Evolutionary conservation across 768 basidiomycete genomes (phyloP), one percentile per base, ranked within the genome.

Genomic region (Megacollybia marginata): DNA sequence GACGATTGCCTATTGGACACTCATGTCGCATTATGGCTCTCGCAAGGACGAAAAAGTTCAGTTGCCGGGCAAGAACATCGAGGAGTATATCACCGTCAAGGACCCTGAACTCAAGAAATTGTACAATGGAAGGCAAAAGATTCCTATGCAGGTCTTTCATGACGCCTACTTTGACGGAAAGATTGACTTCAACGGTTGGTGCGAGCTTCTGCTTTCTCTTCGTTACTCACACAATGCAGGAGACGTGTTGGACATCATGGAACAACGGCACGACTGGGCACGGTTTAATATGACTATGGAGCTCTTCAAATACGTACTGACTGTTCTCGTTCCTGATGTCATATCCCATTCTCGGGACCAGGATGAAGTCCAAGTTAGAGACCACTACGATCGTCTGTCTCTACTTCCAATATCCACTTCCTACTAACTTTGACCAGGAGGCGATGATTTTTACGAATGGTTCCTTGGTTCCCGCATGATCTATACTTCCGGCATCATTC

Each of bases 121-220:
- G 52, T 98, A 94, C 71, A 68, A 79, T 32, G 86, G 83, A 55
- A 88, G 84, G 68, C 79, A 83, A 58, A 98, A 96, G 69, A 97
- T 99, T 51, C 93, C 93, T 47, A 94, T 96, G 85, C 95, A 99
- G 69, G 70, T 88, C 56, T 95, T 96, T 76, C 86, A 98, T 63
- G 96, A 99, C 73, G 90, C 92, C 54, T 98, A 87, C 71, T 97
- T 99, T 64, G 92, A 94, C 46, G 85, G 85, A 45, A 97, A 97
- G 70, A 81, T 94, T 53, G 94, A 97, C 49, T 88, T 99, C 65
- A 99, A 97, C 46, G 93, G 95, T 88, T 42, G 36, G 76, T 65
- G 10, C 48, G 44, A 15, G 52, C 42, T 48, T 19, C 48, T 31
- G 50, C 33, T 42, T 44, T 31, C 54, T 15, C 48, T 19, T 45